These are phyloP conservation scores for Phyllosticta citriasiana DNA, from an alignment of 2,329 filamentous ascomycete species.

Conservation along the genomic window DNA sequence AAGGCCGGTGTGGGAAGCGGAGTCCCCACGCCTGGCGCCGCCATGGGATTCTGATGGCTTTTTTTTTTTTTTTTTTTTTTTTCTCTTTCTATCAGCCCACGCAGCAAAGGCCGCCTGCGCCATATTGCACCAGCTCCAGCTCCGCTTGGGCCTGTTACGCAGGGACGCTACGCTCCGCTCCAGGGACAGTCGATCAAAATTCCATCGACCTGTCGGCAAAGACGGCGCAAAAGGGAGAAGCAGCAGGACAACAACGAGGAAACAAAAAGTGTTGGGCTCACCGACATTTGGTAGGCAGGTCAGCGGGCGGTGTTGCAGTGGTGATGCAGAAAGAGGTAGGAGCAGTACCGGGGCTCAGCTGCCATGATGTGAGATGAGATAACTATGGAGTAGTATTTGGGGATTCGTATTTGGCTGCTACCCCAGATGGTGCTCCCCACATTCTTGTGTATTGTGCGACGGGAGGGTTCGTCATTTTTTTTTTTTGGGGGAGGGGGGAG, in stretches of 20 bases:
- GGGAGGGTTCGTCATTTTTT: too few relatives aligned
- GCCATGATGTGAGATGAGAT: background rate
- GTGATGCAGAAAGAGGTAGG: slow-evolving; percentile 2
- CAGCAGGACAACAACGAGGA: background rate
- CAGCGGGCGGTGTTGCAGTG: background rate
- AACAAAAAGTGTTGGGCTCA: background rate
- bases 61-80: background rate
- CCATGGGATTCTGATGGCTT: background rate
- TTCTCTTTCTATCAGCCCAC: background rate
- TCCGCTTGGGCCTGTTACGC: slow-evolving; percentile 7
- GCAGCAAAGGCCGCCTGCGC: background rate
- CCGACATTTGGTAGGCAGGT: slow-evolving; percentile 3
- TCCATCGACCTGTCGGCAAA: background rate
- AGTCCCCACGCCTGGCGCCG: slow-evolving; percentile 2
- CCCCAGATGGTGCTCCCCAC: background rate
- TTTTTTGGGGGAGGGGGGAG: too few relatives aligned
- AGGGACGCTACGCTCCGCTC: background rate
- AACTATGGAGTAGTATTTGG: background rate
- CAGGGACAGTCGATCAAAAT: slow-evolving; percentile 6
- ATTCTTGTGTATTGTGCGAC: background rate
- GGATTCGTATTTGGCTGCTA: background rate
- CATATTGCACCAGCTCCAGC: slow-evolving; percentile 4
- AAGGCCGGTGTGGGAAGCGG: background rate
- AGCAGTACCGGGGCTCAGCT: slow-evolving; percentile 5
- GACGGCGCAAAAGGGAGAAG: background rate